Evolutionary conservation across 192 early-diverging fungal species (phyloP).

Genomic region (Coemansia reversa): DNA sequence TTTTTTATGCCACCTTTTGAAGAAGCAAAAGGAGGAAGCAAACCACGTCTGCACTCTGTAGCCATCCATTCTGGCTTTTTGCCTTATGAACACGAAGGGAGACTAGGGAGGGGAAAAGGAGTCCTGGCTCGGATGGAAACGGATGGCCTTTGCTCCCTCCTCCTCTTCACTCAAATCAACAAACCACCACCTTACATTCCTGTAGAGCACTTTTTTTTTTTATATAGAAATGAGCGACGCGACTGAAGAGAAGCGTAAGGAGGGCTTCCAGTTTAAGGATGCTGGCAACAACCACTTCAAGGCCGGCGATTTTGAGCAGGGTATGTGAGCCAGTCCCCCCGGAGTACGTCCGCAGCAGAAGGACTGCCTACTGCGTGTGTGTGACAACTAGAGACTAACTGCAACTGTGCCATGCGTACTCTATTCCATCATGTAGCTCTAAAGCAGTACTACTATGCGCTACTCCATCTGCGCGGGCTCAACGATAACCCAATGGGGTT

Average conservation of each 20-base stretch:
- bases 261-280: slow-evolving; percentile 40
- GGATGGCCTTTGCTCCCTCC: slow-evolving; percentile 65
- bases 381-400: not conserved
- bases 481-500: slow-evolving; percentile 27
- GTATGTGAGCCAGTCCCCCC: slow-evolving; percentile 6
- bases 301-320: slow-evolving; percentile 22
- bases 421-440: slow-evolving; percentile 24
- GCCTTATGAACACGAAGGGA: too few species aligned
- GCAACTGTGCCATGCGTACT: not conserved
- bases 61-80: too few species aligned
- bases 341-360: not conserved
- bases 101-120: slow-evolving; percentile 36
- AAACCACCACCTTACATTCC: not conserved
- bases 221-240: not conserved
- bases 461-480: slow-evolving; percentile 44
- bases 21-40: too few species aligned
- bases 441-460: slow-evolving; percentile 37
- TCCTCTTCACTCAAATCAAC: not conserved
- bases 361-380: not conserved
- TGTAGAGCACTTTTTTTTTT: not conserved
- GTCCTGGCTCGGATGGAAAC: slow-evolving; percentile 79
- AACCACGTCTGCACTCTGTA: too few species aligned
- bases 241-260: slow-evolving; percentile 24
- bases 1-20: too few species aligned
- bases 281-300: slow-evolving; percentile 36